Conservation (phyloP, 371 early-diverging fungal species). For the Fennellomyces sp. region DNA sequence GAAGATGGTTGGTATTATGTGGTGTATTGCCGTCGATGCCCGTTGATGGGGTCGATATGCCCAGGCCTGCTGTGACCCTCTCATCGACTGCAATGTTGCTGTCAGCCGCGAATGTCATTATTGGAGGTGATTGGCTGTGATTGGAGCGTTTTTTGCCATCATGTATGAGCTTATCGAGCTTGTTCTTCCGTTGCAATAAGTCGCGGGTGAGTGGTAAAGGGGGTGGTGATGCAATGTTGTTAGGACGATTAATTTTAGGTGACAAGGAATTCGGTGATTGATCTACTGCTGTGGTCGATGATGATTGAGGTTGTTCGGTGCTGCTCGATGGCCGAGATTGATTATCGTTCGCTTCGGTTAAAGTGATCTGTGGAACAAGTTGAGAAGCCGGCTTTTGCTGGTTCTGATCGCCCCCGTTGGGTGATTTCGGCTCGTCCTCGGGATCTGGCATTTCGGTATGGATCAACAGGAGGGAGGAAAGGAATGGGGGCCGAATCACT, state of each 20-base stretch:
- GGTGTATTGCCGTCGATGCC: not conserved
- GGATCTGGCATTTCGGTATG: conserved; percentile 21
- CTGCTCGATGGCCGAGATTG: conserved; percentile 2
- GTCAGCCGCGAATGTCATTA: conserved; percentile 13
- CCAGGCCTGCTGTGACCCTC: conserved; percentile 41
- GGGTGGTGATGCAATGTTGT: not conserved
- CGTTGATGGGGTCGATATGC: conserved; percentile 15
- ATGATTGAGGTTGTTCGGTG: conserved; percentile 2
- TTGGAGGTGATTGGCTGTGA: not conserved
- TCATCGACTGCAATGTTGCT: conserved; percentile 27
- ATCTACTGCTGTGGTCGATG: conserved; percentile 7
- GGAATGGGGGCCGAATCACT: not conserved
- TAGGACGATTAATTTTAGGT: conserved; percentile 3
- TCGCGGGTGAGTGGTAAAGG: conserved; percentile 53
- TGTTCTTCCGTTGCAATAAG: conserved; percentile 40
- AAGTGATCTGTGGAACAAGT: conserved; percentile 40
- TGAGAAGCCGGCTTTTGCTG: conserved; percentile 5
- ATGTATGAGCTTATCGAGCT: conserved; percentile 33
- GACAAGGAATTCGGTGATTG: conserved; percentile 16
- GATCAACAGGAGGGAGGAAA: not conserved
- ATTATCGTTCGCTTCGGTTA: conserved; percentile 26
- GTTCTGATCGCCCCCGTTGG: not conserved
- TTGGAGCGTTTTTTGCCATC: conserved; percentile 13
- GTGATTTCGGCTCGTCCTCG: conserved; percentile 13
- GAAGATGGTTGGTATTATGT: not conserved